Conservation (phyloP, 768 basidiomycete species). For the Suillus hirtellus region DNA sequence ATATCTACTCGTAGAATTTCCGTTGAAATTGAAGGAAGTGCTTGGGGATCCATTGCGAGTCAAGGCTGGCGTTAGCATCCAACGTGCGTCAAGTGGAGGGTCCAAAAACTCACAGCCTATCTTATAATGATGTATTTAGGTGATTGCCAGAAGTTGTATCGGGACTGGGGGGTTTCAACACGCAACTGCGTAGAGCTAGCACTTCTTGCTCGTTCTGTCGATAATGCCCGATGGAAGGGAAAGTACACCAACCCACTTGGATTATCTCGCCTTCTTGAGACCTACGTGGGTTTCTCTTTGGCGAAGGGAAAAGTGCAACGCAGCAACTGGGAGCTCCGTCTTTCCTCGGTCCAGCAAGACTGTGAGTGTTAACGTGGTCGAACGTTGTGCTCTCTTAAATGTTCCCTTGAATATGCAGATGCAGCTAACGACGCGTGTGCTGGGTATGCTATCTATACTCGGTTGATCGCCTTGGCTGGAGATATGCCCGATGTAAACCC, state of each 20-base stretch:
- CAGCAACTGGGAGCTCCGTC: slow-evolving; percentile 67
- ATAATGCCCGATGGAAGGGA: slow-evolving; percentile 74
- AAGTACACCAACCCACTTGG: slow-evolving; percentile 61
- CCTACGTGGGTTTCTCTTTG: slow-evolving; percentile 54
- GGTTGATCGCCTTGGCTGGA: slow-evolving; percentile 44
- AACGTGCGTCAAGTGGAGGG: slow-evolving; percentile 41
- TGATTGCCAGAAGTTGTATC: slow-evolving; percentile 67
- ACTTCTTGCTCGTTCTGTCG: slow-evolving; percentile 67
- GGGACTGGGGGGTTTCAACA: slow-evolving; percentile 40
- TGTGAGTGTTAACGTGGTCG: slow-evolving; percentile 45
- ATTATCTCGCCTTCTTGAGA: slow-evolving; percentile 62
- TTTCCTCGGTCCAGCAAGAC: slow-evolving; percentile 50
- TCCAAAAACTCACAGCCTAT: not conserved
- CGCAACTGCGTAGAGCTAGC: slow-evolving; percentile 67
- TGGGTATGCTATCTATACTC: slow-evolving; percentile 53
- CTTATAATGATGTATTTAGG: slow-evolving; percentile 38
- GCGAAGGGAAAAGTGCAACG: slow-evolving; percentile 59
- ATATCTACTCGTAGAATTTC: slow-evolving; percentile 47
- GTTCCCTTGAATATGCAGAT: slow-evolving; percentile 41
- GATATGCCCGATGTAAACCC: slow-evolving; percentile 33
- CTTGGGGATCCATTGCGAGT: slow-evolving; percentile 53
- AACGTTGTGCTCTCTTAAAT: slow-evolving; percentile 2
- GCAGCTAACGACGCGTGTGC: slow-evolving; percentile 74
- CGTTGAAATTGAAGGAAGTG: slow-evolving; percentile 47
- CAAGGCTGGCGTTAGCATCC: slow-evolving; percentile 78